Base-by-base conservation (phyloP, 805 yeast species). In the Wickerhamiella shivajii region DNA sequence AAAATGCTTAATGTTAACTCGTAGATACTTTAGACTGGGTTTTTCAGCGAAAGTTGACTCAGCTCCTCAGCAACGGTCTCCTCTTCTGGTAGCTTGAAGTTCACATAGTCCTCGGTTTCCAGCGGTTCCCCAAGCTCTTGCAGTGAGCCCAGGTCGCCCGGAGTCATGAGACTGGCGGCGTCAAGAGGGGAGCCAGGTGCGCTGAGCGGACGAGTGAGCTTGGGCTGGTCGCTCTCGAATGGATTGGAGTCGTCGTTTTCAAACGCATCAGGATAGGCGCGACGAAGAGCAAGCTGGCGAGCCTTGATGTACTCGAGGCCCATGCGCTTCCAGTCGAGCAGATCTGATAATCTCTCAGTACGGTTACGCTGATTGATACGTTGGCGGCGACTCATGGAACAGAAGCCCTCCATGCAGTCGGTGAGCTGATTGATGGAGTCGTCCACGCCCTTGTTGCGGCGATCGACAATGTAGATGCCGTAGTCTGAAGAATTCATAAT, bases 301-400 rank as follows among this genome's bases (percentile, higher is more conserved):
- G 97, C 97, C 62, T 87, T 87, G 49, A 81, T 74, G 56, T 87
- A 87, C 57, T 90, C 98, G 34, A 87, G 63, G 0, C 98, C 98
- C 97, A 87, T 85, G 50, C 97, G 71, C 59, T 79, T 81, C 98
- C 98, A 87, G 61, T 87, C 98, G 40, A 87, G 69, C 48, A 87
- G 60, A 55, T 90, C 97, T 32, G 90, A 74, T 42, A 87, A 66
- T 46, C 98, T 68, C 61, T 87, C 98, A 18, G 95, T 90, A 57
- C 98, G 72, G 59, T 87, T 87, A 62, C 98, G 75, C 64, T 87
- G 97, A 59, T 90, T 90, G 60, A 87, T 87, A 60, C 98, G 72
- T 58, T 90, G 96, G 60, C 98, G 78, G 59, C 96, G 75, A 11
- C 93, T 77, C 61, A 90, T 84, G 47, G 70, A 67, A 26, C 83